phyloP scores from a whole-genome alignment of 352 stramenopile genomes.

The Globisporangium carolinianum region DNA sequence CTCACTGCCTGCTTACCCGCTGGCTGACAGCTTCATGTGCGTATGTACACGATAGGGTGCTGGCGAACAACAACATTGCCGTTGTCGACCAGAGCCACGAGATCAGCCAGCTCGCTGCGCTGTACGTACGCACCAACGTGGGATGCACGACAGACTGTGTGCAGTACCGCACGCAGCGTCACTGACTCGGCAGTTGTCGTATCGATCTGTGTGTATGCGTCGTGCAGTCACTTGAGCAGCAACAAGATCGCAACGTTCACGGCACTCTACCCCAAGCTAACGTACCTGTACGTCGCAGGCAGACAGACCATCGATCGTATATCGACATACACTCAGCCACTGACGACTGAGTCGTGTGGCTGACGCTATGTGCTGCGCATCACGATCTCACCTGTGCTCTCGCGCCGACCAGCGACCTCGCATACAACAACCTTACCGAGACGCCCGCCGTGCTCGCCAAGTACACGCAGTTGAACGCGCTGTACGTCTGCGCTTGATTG shows the following conservation, averaged over 20 bases:
- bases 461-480: not conserved
- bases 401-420: not conserved
- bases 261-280: slow-evolving; percentile 4
- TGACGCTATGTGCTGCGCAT: not conserved
- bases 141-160: no score
- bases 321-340: no score
- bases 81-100: not conserved
- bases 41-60: no score
- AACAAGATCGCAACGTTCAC: slow-evolving; percentile 5
- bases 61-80: slow-evolving; percentile 2
- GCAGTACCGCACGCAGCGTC: no score
- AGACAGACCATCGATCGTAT: no score
- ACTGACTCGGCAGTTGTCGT: no score
- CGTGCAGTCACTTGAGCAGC: not conserved
- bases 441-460: not conserved
- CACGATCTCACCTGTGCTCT: not conserved
- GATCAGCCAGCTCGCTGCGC: not conserved
- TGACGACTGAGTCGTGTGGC: not conserved
- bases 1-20: no score
- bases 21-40: not conserved
- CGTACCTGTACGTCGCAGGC: slow-evolving; percentile 6
- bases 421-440: slow-evolving; percentile 1
- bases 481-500: slow-evolving; percentile 1
- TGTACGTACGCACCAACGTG: no score
- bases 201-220: not conserved